These are phyloP conservation scores for Solanum chiquidenum DNA, from an alignment of 257 asterid genomes.

Conservation along the genomic window DNA sequence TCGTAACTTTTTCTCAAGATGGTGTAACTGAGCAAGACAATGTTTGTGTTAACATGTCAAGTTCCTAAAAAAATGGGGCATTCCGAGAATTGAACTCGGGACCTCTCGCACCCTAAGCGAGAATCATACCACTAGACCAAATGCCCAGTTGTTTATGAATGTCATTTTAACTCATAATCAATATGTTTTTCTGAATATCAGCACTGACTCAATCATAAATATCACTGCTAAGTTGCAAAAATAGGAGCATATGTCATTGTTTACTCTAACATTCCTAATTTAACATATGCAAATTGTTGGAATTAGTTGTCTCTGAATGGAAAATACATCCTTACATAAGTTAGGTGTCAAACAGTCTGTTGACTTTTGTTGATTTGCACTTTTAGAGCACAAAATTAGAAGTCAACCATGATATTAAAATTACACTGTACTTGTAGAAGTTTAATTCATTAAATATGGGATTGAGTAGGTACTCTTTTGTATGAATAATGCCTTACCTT, in stretches of 20 bases:
- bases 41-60: background rate
- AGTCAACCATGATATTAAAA: no score
- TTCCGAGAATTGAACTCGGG: constrained; percentile 86
- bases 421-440: background rate
- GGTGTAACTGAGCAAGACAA: background rate
- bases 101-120: constrained; percentile 93
- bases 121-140: constrained; percentile 83
- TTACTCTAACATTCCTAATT: no score
- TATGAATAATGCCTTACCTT: background rate
- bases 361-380: no score
- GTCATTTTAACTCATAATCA: no score
- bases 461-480: background rate
- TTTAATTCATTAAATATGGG: background rate
- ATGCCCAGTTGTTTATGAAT: constrained; percentile 21
- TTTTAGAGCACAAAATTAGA: no score
- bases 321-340: background rate
- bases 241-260: no score
- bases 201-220: no score
- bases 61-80: constrained; percentile 31
- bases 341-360: no score
- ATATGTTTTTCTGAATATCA: no score
- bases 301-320: background rate
- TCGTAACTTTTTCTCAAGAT: background rate
- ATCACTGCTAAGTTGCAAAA: no score
- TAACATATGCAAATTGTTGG: no score